Percentiles rank a stretch among this genome's conserved stretches.
phyloP scores from a whole-genome alignment of 352 stramenopile species.

The Pythium volutum region DNA sequence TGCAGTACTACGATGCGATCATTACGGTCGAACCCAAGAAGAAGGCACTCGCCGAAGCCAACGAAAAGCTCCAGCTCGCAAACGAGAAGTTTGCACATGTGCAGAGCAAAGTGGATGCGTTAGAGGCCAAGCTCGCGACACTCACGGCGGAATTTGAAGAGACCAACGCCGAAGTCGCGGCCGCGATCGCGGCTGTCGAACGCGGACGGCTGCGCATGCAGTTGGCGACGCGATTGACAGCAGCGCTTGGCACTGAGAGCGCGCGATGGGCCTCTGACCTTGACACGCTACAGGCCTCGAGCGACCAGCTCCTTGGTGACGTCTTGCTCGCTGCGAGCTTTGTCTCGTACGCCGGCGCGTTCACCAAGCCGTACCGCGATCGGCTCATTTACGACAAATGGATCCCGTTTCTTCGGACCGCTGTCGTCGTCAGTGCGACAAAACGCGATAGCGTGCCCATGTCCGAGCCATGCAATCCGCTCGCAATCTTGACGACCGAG shows the following conservation, averaged over 20 bases:
- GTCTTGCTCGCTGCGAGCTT: constrained; percentile 91
- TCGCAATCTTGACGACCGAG: constrained; percentile 67
- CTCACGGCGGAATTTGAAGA: constrained; percentile 83
- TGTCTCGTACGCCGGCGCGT: constrained; percentile 92
- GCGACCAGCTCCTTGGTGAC: constrained; percentile 85
- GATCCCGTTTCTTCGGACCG: constrained; percentile 82
- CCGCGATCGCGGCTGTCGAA: constrained; percentile 87
- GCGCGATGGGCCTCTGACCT: constrained; percentile 89
- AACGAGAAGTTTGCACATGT: constrained; percentile 88
- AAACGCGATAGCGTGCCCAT: constrained; percentile 27
- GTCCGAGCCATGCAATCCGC: constrained; percentile 46
- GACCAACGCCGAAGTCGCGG: constrained; percentile 87
- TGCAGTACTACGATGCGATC: constrained; percentile 94
- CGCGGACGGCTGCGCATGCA: constrained; percentile 87
- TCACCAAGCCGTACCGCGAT: constrained; percentile 92
- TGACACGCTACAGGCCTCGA: constrained; percentile 61
- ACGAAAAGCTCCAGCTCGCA: constrained; percentile 75
- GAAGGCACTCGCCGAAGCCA: constrained; percentile 66
- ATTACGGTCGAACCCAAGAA: constrained; percentile 94
- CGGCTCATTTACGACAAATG: constrained; percentile 83
- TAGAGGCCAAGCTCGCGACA: constrained; percentile 85
- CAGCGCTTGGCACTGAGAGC: constrained; percentile 92
- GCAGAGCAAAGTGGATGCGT: constrained; percentile 81
- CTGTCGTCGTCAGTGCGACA: constrained; percentile 27
- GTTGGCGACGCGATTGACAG: constrained; percentile 89